Percentiles rank a stretch among this genome's conserved stretches.
These are phyloP conservation scores for Trichocladium uniseriatum DNA, from an alignment of 495 filamentous ascomycete genomes.

Conservation along the genomic window DNA sequence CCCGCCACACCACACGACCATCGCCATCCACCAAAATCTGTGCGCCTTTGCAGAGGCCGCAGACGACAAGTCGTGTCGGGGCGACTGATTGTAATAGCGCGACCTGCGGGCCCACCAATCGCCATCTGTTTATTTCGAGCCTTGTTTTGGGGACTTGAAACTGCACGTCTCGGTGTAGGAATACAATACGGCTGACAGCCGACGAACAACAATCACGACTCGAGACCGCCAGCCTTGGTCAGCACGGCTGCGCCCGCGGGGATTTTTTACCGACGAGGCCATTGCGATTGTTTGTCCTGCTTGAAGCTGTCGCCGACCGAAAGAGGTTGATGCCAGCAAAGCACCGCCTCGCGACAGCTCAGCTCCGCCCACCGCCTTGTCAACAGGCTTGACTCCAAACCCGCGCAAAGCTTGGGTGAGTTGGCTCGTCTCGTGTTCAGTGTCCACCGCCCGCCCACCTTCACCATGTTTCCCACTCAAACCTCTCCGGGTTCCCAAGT, in stretches of 20 bases:
- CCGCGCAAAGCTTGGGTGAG: constrained; percentile 7
- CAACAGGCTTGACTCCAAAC: neutral
- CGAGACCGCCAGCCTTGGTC: neutral
- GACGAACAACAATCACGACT: neutral
- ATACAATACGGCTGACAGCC: too few relatives aligned
- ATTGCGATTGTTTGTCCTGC: neutral
- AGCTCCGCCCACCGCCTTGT: constrained; percentile 11
- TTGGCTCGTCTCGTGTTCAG: constrained; percentile 13
- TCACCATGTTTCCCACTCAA: too few relatives aligned
- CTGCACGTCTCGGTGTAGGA: too few relatives aligned
- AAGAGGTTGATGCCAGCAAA: constrained; percentile 1
- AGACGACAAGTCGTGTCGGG: constrained; percentile 23
- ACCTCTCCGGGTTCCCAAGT: too few relatives aligned
- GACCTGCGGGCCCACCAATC: constrained; percentile 1
- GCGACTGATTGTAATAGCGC: constrained; percentile 13
- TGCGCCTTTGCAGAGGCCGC: constrained; percentile 20
- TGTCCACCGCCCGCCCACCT: neutral
- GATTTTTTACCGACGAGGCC: neutral
- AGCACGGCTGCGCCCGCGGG: neutral
- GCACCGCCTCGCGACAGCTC: constrained; percentile 7
- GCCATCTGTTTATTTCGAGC: neutral
- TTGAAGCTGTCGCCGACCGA: constrained; percentile 2
- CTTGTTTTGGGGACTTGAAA: neutral
- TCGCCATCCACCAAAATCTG: constrained; percentile 21
- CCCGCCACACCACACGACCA: constrained; percentile 20